Base-by-base conservation (phyloP, 2,329 filamentous ascomycete species). In the Aspergillus cejpii region DNA sequence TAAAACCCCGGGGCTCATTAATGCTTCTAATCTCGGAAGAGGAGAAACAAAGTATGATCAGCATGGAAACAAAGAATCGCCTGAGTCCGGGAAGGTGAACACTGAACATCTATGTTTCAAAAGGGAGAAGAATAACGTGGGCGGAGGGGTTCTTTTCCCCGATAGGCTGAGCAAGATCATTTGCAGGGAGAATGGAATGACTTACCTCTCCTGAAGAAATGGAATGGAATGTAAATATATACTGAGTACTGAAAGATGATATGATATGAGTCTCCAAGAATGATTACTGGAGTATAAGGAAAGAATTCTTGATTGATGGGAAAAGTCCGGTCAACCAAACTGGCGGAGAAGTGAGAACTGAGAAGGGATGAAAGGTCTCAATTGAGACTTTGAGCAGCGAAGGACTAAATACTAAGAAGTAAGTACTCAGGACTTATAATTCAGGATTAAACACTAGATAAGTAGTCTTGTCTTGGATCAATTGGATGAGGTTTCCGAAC, bases 141-240 rank as follows among this genome's bases (percentile, higher is more conserved):
- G 51, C 44, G 51, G 51, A 53, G 51, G 49, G 51, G 51, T 43
- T 44, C 45, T 46, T 43, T 45, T 47, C 44, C 45, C 50, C 43
- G 43, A 52, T 45, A 48, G 38, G 47, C 46, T 37, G 36, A 31
- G 40, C n/a, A 33, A 49, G 37, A 41, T 34, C 14, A 28, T 26
- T 39, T 39, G 39, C 33, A 21, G 27, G 39, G 40, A 24, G 23
- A 24, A 8, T 24, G 34, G 47, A 48, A 41, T 46, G 49, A 54
- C 53, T 20, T 54, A 53, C 53, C 43, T 39, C 36, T 11, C 11
- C 31, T 19, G 17, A n/a, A n/a, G 14, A 11, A 45, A 47, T 37
- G 34, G 43, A 47, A 43, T 42, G 46, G 33, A 41, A 47, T 43
- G 39, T n/a, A n/a, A n/a, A n/a, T n/a, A n/a, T n/a, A n/a, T n/a